Conservation (phyloP, 2,329 filamentous ascomycete genomes). For the Hymenoscyphus infarciens region DNA sequence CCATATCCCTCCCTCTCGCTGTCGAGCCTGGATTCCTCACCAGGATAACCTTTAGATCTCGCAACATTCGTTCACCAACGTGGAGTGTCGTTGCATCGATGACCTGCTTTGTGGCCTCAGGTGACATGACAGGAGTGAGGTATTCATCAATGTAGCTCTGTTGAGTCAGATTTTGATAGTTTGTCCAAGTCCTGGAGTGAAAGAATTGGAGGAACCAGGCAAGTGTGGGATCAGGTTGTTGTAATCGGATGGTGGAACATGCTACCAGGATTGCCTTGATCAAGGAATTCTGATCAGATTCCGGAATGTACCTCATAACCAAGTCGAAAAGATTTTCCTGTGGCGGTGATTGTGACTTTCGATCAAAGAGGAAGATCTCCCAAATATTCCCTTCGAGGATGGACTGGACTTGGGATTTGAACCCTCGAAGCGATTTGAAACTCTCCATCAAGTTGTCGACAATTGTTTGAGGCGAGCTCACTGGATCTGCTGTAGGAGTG, state of each 20-base stretch:
- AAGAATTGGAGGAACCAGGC: constrained; percentile 20
- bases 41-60: constrained; percentile 11
- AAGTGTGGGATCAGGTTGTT: constrained; percentile 10
- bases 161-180: constrained; percentile 14
- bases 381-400: constrained; percentile 12
- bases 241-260: constrained; percentile 15
- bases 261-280: constrained; percentile 17
- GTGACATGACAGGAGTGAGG: constrained; percentile 16
- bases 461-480: not conserved
- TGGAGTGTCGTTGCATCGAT: constrained; percentile 15
- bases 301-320: constrained; percentile 9
- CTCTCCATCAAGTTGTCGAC: constrained; percentile 13
- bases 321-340: constrained; percentile 19
- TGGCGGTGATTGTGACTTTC: not conserved
- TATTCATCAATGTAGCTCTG: constrained; percentile 7
- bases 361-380: constrained; percentile 19
- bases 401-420: constrained; percentile 17
- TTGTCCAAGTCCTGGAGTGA: constrained; percentile 13
- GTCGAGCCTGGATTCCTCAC: constrained; percentile 2
- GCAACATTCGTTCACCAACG: constrained; percentile 18
- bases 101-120: constrained; percentile 13
- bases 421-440: constrained; percentile 20
- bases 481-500: not conserved
- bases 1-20: constrained; percentile 4
- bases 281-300: constrained; percentile 12